Base-by-base conservation (phyloP, 2,329 filamentous ascomycete species). In the Apiospora saccharicola region DNA sequence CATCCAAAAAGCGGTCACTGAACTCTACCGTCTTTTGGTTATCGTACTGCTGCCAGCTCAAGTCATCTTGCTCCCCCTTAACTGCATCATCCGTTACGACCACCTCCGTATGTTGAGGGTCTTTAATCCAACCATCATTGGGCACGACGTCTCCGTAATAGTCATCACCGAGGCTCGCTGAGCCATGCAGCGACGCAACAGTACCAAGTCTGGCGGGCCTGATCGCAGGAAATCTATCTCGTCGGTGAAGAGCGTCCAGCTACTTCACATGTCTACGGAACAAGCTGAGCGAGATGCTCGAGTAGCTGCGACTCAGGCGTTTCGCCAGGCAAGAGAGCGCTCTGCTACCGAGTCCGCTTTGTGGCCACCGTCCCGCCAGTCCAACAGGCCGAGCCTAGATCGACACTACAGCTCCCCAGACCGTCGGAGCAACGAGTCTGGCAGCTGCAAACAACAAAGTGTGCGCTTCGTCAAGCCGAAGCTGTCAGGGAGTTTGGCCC, bases 241-340 rank as follows among this genome's bases (percentile, higher is more conserved):
- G 72, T 88, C 87, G 46, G 81, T 85, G 43, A 84, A 84, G 69
- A 83, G 85, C 43, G 82, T 85, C 26, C 81, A 83, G 72, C 80
- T 88, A 26, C 83, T 88, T 69, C 82, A 86, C 69, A 87, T 90
- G 64, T 82, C 86, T 75, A 86, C 86, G 1, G 81, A 80, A 14
- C 79, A 82, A 4, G 87, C 88, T 2, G 85, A 88, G 68, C 84
- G 88, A 71, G 89, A 92, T 79, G 91, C 91, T 10, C 87, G 90
- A 51, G 85, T 88, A 51, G 91, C 91, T 30, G 91, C 91, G 10
- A 82, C 84, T 46, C 83, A 90, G 76, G 92, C 91, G 1, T 93
- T 89, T 77, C 79, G 83, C 8, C 85, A 87, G 73, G 87, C 88
- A n/a, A 83, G 83, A 71, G 83, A 83, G 47, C 82, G 84, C 16